A percentile compares a stretch with the other conserved stretches of the same genome.
Conservation (phyloP, 2,329 filamentous ascomycete genomes). For the Beauveria brongniartii region DNA sequence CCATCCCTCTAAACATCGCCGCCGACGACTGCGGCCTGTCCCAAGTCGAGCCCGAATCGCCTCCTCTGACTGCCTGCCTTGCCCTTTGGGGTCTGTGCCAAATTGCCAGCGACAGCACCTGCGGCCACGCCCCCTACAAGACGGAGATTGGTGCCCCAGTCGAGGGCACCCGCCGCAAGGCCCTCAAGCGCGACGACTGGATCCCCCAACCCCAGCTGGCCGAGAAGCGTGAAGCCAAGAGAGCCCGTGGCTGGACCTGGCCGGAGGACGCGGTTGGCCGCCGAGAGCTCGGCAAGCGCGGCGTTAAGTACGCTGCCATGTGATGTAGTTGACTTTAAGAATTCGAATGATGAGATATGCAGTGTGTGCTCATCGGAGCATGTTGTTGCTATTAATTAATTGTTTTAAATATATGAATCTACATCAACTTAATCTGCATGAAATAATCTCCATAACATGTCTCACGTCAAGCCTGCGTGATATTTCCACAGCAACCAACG, state of each 20-base stretch:
- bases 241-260: slow-evolving; percentile 64
- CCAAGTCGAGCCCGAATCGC: slow-evolving; percentile 24
- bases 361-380: not conserved
- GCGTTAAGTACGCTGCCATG: slow-evolving; percentile 41
- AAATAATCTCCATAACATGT: not conserved
- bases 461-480: no score
- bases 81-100: slow-evolving; percentile 74
- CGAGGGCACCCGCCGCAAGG: slow-evolving; percentile 63
- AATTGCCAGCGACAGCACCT: slow-evolving; percentile 51
- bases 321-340: not conserved
- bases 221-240: slow-evolving; percentile 71
- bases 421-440: not conserved
- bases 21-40: slow-evolving; percentile 22
- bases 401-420: not conserved
- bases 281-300: slow-evolving; percentile 62
- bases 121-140: slow-evolving; percentile 54
- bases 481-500: no score
- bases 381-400: not conserved
- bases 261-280: slow-evolving; percentile 66
- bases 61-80: slow-evolving; percentile 59
- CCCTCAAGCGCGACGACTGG: slow-evolving; percentile 62
- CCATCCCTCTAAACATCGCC: slow-evolving; percentile 46
- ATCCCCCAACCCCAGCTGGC: slow-evolving; percentile 65
- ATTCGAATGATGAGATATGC: not conserved
- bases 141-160: slow-evolving; percentile 68